These are phyloP conservation scores for Emmonsia crescens DNA, from an alignment of 2,329 filamentous ascomycete species.

Conservation along the genomic window DNA sequence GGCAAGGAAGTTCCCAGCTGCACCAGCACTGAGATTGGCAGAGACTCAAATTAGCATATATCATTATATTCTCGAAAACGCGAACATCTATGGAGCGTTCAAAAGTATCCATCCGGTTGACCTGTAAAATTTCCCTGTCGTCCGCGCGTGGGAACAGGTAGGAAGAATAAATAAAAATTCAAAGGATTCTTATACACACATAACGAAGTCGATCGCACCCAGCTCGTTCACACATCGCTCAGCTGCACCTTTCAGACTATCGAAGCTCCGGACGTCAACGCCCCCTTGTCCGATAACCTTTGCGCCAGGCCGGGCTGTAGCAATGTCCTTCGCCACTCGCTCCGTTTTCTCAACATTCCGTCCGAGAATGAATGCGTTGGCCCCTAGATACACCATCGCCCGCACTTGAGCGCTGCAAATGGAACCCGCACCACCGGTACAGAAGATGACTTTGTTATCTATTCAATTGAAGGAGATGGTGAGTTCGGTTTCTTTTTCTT, in stretches of 20 bases:
- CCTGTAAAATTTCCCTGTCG: not conserved
- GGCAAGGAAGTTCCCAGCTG: constrained; percentile 89
- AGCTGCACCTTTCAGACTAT: constrained; percentile 61
- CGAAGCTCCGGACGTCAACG: constrained; percentile 60
- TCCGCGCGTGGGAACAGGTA: not conserved
- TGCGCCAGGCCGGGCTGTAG: constrained; percentile 62
- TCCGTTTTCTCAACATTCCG: constrained; percentile 85
- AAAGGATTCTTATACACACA: constrained; percentile 59
- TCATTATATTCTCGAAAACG: not conserved
- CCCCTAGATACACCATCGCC: constrained; percentile 81
- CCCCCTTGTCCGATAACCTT: constrained; percentile 78
- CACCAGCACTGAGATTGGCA: constrained; percentile 56
- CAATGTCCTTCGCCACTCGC: constrained; percentile 67
- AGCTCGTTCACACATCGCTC: constrained; percentile 72
- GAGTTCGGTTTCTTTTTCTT: not conserved
- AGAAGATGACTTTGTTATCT: constrained; percentile 86
- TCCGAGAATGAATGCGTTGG: constrained; percentile 87
- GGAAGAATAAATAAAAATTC: too few species aligned
- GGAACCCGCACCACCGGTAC: constrained; percentile 84
- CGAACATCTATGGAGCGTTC: too few species aligned
- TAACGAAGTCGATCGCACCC: constrained; percentile 82
- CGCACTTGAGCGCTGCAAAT: constrained; percentile 93
- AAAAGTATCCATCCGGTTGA: not conserved
- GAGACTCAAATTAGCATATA: not conserved
- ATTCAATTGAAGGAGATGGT: not conserved